Conservation (phyloP, 805 yeast species). For the Metschnikowia lochheadii region DNA sequence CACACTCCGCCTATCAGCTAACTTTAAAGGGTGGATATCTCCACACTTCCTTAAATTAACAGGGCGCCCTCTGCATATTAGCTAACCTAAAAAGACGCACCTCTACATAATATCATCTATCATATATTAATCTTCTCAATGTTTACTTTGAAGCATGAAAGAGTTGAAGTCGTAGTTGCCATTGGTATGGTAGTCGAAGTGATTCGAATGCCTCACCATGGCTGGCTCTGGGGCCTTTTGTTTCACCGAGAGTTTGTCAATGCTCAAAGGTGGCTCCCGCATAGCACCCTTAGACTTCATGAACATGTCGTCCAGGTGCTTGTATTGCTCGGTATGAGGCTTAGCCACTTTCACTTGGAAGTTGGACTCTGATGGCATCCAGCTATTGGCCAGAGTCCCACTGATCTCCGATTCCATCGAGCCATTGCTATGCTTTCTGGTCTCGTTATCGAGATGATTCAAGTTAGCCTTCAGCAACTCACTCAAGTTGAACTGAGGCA, state of each 20-base stretch:
- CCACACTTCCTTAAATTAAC: no score
- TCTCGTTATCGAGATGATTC: not conserved
- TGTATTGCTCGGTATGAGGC: not conserved
- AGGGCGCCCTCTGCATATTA: slow-evolving; percentile 11
- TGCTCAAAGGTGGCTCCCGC: not conserved
- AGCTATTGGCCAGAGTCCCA: slow-evolving; percentile 13
- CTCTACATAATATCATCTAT: not conserved
- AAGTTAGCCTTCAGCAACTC: not conserved
- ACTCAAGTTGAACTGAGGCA: not conserved
- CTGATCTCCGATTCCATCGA: slow-evolving; percentile 14
- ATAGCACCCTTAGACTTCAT: not conserved
- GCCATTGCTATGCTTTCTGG: slow-evolving; percentile 5
- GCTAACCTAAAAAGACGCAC: not conserved
- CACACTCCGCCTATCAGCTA: slow-evolving; percentile 11
- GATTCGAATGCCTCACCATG: slow-evolving; percentile 11
- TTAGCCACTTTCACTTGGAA: slow-evolving; percentile 10
- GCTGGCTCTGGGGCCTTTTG: not conserved
- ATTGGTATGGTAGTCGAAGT: slow-evolving; percentile 32
- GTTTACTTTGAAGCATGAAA: slow-evolving; percentile 27
- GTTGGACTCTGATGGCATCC: slow-evolving; percentile 18
- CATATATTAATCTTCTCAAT: not conserved
- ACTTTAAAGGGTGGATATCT: not conserved
- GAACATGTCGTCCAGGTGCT: not conserved
- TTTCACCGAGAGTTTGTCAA: not conserved
- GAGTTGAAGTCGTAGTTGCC: slow-evolving; percentile 36